phyloP scores from a whole-genome alignment of 78 protist genomes.

The Andalucia godoyi region DNA sequence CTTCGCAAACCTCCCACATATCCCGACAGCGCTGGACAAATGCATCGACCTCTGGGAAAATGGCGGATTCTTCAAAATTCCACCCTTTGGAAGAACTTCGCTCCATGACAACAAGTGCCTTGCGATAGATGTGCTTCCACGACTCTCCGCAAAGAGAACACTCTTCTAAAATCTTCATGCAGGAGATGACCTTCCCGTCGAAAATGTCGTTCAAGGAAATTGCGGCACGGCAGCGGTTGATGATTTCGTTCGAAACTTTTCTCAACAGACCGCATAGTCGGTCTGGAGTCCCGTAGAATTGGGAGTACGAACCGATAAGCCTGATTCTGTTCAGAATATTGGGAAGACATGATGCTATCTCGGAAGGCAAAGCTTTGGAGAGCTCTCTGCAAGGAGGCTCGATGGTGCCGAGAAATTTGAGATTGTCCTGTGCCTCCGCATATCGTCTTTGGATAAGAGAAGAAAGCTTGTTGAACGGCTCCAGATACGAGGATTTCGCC shows the following conservation, averaged over 20 bases:
- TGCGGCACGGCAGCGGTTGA: constrained; percentile 36
- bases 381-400: constrained; percentile 46
- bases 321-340: constrained; percentile 29
- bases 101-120: not conserved
- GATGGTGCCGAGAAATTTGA: constrained; percentile 34
- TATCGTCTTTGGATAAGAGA: constrained; percentile 3
- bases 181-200: constrained; percentile 27
- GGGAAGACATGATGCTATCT: constrained; percentile 43
- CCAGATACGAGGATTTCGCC: constrained; percentile 46
- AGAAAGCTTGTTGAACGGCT: constrained; percentile 36
- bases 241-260: constrained; percentile 53
- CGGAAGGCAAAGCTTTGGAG: constrained; percentile 16
- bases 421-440: constrained; percentile 50
- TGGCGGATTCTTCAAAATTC: not conserved
- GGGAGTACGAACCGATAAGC: constrained; percentile 39
- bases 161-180: not conserved
- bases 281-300: constrained; percentile 41
- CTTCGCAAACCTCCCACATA: constrained; percentile 62
- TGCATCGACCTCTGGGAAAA: constrained; percentile 72
- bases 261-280: constrained; percentile 37
- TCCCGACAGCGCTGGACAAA: constrained; percentile 78
- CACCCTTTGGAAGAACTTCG: too few species aligned
- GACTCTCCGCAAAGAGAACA: constrained; percentile 18
- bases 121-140: constrained; percentile 12
- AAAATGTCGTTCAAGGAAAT: constrained; percentile 51